Evolutionary conservation across 208 protist species (phyloP).

Genomic region (Acanthamoeba lenticulata): DNA sequence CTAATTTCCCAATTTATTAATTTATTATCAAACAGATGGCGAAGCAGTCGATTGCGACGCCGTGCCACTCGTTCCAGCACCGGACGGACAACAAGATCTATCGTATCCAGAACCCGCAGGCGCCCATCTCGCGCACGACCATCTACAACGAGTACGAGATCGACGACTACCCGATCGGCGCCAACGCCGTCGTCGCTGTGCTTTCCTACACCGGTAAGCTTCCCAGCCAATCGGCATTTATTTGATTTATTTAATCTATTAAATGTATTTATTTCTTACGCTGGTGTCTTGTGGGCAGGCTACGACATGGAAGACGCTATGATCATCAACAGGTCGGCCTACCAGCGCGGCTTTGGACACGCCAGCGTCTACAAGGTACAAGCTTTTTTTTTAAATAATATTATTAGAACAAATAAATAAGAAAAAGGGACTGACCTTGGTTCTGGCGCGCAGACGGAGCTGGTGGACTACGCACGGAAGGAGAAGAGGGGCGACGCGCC

Average conservation of each 20-base stretch:
- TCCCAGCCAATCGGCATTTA: no score
- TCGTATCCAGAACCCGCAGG: conserved; percentile 96
- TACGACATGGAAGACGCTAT: conserved; percentile 99
- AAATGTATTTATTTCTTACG: background rate
- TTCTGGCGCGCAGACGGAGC: background rate
- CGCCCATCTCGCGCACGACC: conserved; percentile 91
- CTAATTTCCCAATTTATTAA: no score
- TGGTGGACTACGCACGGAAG: conserved; percentile 24
- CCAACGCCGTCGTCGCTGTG: conserved; percentile 99
- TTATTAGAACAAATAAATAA: background rate
- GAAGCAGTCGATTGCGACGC: conserved; percentile 99
- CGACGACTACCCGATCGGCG: conserved; percentile 97
- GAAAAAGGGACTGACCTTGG: background rate
- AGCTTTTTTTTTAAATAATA: background rate
- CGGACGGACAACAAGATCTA: conserved; percentile 99
- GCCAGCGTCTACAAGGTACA: conserved; percentile 94
- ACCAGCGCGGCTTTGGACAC: conserved; percentile 98
- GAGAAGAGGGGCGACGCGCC: conserved; percentile 9
- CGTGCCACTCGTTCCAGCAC: conserved; percentile 92
- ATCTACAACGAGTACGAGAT: conserved; percentile 93
- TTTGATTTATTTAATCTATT: conserved; percentile 7
- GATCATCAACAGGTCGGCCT: conserved; percentile 98
- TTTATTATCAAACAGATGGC: no score
- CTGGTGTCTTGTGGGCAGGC: conserved; percentile 67
- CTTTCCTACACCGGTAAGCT: conserved; percentile 96